phyloP scores from a whole-genome alignment of 306 rosid species.

The Pachyrhizus erosus region DNA sequence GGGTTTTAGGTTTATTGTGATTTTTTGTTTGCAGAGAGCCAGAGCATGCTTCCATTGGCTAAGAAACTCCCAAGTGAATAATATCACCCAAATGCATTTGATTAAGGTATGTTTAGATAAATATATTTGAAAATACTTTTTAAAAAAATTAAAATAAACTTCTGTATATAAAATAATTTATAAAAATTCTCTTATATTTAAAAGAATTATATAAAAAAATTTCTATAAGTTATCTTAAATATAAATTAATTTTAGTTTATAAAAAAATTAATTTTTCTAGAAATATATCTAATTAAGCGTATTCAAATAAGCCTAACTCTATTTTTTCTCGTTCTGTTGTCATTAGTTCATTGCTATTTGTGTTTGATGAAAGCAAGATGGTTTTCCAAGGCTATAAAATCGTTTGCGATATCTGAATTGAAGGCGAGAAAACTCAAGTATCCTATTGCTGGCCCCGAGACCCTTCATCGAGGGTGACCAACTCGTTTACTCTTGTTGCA shows the following conservation, averaged over 20 bases:
- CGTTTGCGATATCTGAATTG: constrained; percentile 70
- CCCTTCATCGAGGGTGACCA: constrained; percentile 69
- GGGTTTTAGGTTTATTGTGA: constrained; percentile 52
- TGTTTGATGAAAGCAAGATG: constrained; percentile 62
- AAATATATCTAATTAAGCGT: too few relatives aligned
- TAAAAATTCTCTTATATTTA: too few relatives aligned
- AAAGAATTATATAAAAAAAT: too few relatives aligned
- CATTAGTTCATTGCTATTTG: background rate
- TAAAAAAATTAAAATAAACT: too few relatives aligned
- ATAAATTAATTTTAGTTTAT: too few relatives aligned
- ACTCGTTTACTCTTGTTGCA: background rate
- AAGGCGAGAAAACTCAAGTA: constrained; percentile 79
- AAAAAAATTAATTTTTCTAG: too few relatives aligned
- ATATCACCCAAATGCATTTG: background rate
- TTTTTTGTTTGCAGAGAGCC: constrained; percentile 63
- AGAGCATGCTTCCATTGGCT: constrained; percentile 53
- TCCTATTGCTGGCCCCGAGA: constrained; percentile 70
- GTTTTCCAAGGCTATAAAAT: constrained; percentile 80
- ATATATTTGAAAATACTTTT: too few relatives aligned
- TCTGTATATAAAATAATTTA: too few relatives aligned
- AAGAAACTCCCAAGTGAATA: constrained; percentile 70
- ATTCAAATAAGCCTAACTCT: too few relatives aligned
- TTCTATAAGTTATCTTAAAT: too few relatives aligned
- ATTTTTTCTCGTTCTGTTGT: background rate
- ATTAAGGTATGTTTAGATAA: too few relatives aligned